phyloP scores from a whole-genome alignment of 164 flowering plant species.

The Magnolia officinalis region DNA sequence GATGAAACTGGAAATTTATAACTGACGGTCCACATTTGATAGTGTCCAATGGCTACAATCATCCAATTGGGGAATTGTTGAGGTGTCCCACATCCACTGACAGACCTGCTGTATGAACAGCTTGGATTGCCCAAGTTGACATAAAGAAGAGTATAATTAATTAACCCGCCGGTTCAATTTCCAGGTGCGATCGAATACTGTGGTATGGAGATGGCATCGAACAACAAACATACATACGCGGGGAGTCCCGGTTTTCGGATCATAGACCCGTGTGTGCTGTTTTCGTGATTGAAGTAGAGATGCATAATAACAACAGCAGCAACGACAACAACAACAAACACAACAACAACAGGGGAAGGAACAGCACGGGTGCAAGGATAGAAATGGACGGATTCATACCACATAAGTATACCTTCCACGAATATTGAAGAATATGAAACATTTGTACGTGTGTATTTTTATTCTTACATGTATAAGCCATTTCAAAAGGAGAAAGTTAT shows the following conservation, averaged over 20 bases:
- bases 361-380: constrained; percentile 4
- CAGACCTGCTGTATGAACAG: no score
- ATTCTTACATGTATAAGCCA: constrained; percentile 2
- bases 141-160: no score
- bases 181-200: constrained; percentile 92
- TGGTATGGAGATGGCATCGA: constrained; percentile 85
- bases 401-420: constrained; percentile 29
- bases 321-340: background rate
- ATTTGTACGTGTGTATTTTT: background rate
- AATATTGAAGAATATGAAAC: constrained; percentile 8
- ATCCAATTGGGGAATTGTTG: no score
- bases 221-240: constrained; percentile 67
- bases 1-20: no score
- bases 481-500: background rate
- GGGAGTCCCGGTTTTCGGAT: constrained; percentile 96
- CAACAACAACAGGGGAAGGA: constrained; percentile 6
- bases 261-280: constrained; percentile 90
- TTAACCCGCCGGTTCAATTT: background rate
- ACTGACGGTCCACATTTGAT: no score
- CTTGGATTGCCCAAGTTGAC: no score
- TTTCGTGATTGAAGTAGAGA: constrained; percentile 34
- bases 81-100: no score
- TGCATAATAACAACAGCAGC: background rate
- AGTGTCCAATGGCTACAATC: no score
- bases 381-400: constrained; percentile 22